These are phyloP conservation scores for Rhizophlyctis rosea DNA, from an alignment of 192 early-diverging fungal genomes.

Conservation along the genomic window DNA sequence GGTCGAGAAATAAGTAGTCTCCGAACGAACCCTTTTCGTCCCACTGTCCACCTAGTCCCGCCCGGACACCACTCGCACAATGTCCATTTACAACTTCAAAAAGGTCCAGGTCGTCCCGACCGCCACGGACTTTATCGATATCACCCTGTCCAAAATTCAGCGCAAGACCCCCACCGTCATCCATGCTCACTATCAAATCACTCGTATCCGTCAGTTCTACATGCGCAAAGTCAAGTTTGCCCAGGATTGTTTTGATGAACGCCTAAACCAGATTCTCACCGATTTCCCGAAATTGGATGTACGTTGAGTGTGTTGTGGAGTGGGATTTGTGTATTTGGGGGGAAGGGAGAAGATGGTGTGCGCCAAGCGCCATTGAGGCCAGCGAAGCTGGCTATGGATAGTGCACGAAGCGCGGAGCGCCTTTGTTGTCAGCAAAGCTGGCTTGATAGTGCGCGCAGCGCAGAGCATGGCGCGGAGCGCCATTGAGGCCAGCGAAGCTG, in stretches of 20 bases:
- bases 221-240: constrained; percentile 99
- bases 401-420: too few species aligned
- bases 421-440: too few species aligned
- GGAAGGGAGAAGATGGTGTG: constrained; percentile 4
- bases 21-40: too few species aligned
- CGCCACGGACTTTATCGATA: constrained; percentile 93
- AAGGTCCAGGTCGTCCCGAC: constrained; percentile 93
- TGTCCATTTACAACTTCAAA: constrained; percentile 95
- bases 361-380: too few species aligned
- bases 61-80: too few species aligned
- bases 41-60: too few species aligned
- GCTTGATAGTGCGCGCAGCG: too few species aligned
- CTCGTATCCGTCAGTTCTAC: constrained; percentile 95
- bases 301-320: constrained; percentile 19
- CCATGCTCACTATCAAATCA: constrained; percentile 97
- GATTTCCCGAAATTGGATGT: constrained; percentile 99
- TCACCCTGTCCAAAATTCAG: constrained; percentile 96
- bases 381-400: too few species aligned
- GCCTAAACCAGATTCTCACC: constrained; percentile 84
- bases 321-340: not conserved
- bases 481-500: too few species aligned
- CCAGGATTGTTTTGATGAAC: constrained; percentile 93
- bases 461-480: too few species aligned
- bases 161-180: constrained; percentile 95
- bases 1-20: too few species aligned